A percentile compares a stretch with the other conserved stretches of the same genome.
phyloP scores from a whole-genome alignment of 306 rosid species.

The Vigna radiata region DNA sequence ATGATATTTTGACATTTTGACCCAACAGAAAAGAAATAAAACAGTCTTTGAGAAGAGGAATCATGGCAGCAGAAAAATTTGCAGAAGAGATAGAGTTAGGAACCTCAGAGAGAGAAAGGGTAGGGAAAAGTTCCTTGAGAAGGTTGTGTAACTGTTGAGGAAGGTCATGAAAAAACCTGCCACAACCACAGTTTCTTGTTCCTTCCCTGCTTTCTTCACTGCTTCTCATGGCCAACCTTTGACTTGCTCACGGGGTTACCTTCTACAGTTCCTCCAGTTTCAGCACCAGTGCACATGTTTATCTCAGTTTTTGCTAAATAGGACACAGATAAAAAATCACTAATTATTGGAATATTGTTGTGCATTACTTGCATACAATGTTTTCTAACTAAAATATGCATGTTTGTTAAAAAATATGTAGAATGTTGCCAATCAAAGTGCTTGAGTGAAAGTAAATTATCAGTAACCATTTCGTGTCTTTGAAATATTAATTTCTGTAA shows the following conservation, averaged over 20 bases:
- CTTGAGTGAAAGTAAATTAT: not conserved
- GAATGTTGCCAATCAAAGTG: not conserved
- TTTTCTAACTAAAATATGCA: not conserved
- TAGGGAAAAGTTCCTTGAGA: conserved; percentile 37
- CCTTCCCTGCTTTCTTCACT: conserved; percentile 7
- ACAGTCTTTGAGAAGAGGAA: not conserved
- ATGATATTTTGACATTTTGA: not conserved
- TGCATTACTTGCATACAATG: too few relatives aligned
- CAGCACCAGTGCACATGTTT: conserved; percentile 71
- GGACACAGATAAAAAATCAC: not conserved
- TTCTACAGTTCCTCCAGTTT: conserved; percentile 63
- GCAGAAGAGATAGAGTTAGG: not conserved
- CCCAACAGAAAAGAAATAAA: not conserved
- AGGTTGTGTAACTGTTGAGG: conserved; percentile 44
- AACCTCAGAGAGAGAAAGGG: conserved; percentile 70
- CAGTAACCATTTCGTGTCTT: not conserved
- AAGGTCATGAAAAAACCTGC: conserved; percentile 40
- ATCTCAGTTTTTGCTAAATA: conserved; percentile 31
- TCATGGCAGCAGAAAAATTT: not conserved
- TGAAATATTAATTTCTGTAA: not conserved
- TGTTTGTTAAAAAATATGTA: not conserved
- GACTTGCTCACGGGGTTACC: conserved; percentile 38
- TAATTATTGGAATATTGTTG: too few relatives aligned
- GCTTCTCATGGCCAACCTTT: conserved; percentile 49
- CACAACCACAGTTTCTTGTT: not conserved